Evolutionary conservation across 331 rosid species (phyloP).

Genomic region (Acacia concinna): DNA sequence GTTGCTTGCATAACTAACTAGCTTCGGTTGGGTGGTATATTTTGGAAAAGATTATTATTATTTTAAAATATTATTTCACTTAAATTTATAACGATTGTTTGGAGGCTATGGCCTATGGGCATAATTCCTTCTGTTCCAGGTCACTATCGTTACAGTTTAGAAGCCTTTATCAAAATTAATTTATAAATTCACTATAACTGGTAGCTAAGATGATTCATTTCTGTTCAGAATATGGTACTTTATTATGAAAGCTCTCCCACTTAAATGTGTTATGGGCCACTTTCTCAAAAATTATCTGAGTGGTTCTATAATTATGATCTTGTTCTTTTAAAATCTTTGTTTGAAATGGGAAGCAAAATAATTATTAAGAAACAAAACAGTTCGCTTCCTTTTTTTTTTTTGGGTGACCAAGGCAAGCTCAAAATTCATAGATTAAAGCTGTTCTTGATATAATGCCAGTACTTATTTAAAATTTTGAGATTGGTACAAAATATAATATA

Average conservation of each 20-base stretch:
- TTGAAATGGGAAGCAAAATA: constrained; percentile 16
- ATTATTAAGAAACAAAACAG: neutral
- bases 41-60: neutral
- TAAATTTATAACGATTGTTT: neutral
- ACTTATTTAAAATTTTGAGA: too few species aligned
- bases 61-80: neutral
- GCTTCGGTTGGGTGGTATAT: neutral
- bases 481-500: too few species aligned
- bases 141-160: neutral
- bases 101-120: neutral
- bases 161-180: constrained; percentile 16
- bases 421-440: neutral
- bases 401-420: neutral
- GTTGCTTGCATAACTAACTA: neutral
- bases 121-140: neutral
- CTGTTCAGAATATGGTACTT: constrained; percentile 11
- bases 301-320: constrained; percentile 21
- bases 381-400: neutral
- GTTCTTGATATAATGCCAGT: too few species aligned
- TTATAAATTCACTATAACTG: neutral
- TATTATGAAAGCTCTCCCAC: neutral
- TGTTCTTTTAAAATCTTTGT: constrained; percentile 23
- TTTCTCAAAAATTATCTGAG: constrained; percentile 14
- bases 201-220: neutral
- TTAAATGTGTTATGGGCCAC: neutral